Evolutionary conservation across 352 stramenopile genomes (phyloP).

Genomic region (Phytopythium chamaehyphon): DNA sequence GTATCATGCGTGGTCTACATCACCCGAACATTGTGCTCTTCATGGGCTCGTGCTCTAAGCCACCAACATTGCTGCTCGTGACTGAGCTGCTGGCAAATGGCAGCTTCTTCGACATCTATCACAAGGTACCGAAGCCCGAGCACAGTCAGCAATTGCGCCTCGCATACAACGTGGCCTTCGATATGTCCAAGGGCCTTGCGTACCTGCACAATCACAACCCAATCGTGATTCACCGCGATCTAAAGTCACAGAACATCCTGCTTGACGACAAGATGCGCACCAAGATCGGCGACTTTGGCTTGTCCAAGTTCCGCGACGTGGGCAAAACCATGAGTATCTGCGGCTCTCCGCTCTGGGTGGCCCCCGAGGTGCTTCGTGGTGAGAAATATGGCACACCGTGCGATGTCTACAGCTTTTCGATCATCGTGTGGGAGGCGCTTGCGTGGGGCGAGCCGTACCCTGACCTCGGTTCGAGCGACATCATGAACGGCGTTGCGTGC

Average conservation of each 20-base stretch:
- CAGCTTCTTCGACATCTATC: conserved; percentile 87
- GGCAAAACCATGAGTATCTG: conserved; percentile 88
- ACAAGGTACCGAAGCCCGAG: conserved; percentile 67
- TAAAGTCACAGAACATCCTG: conserved; percentile 81
- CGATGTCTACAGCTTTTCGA: conserved; percentile 88
- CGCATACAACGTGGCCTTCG: conserved; percentile 80
- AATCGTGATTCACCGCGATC: conserved; percentile 95
- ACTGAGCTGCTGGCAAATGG: conserved; percentile 90
- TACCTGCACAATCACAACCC: conserved; percentile 98
- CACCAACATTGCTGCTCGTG: conserved; percentile 94
- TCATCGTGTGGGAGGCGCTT: conserved; percentile 85
- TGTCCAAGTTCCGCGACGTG: conserved; percentile 83
- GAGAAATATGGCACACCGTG: conserved; percentile 82
- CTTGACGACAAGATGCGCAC: conserved; percentile 82
- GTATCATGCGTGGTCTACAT: conserved; percentile 87
- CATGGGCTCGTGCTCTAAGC: conserved; percentile 96
- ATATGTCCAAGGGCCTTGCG: conserved; percentile 91
- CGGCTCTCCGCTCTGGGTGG: conserved; percentile 77
- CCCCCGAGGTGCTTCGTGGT: conserved; percentile 68
- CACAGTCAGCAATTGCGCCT: conserved; percentile 50
- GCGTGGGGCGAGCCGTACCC: conserved; percentile 79
- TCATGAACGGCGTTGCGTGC: conserved; percentile 81
- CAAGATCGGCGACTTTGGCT: conserved; percentile 80
- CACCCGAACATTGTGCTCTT: conserved; percentile 98
- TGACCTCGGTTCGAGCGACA: conserved; percentile 74